Conservation (phyloP, 164 flowering plant genomes). For the Hamamelis virginiana region DNA sequence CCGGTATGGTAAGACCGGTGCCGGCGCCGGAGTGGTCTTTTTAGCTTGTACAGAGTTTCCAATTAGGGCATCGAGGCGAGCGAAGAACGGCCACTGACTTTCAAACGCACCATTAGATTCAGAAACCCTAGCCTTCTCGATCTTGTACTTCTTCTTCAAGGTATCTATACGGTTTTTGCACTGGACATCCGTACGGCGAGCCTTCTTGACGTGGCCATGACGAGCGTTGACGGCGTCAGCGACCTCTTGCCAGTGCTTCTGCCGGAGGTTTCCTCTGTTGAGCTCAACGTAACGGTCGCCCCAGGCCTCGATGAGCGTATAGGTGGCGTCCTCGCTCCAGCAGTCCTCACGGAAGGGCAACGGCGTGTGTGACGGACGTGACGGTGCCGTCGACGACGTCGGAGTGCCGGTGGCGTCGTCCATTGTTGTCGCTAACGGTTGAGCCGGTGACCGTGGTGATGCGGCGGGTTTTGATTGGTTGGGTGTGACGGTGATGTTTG, state of each 20-base stretch:
- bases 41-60: conserved; percentile 12
- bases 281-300: conserved; percentile 14
- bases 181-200: conserved; percentile 29
- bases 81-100: conserved; percentile 42
- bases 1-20: background rate
- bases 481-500: background rate
- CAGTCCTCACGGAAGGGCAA: conserved; percentile 16
- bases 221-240: conserved; percentile 31
- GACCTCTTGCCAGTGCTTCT: conserved; percentile 36
- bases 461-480: background rate
- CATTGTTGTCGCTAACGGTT: background rate
- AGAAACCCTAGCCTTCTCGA: conserved; percentile 29
- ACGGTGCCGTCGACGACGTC: background rate
- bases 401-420: background rate
- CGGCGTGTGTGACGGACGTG: background rate
- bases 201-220: conserved; percentile 8
- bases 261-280: conserved; percentile 17
- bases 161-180: conserved; percentile 42
- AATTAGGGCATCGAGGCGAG: conserved; percentile 29
- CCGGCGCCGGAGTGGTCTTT: conserved; percentile 13
- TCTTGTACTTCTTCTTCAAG: conserved; percentile 37
- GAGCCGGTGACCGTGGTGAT: background rate
- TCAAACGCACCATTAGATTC: conserved; percentile 12
- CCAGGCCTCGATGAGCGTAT: conserved; percentile 20
- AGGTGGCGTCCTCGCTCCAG: conserved; percentile 19